phyloP scores from a whole-genome alignment of 441 rosid species.

The Arabidopsis lyrata region DNA sequence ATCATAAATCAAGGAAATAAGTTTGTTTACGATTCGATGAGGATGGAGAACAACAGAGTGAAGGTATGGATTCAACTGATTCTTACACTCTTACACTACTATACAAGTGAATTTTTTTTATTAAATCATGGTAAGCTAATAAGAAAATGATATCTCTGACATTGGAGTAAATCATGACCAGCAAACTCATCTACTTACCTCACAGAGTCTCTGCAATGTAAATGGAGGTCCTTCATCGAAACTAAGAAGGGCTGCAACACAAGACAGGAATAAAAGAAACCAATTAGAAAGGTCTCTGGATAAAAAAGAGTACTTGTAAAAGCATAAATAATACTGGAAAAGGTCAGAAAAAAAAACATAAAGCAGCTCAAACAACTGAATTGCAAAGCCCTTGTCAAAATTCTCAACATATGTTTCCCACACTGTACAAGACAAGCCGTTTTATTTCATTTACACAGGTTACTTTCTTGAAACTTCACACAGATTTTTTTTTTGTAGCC shows the following conservation, averaged over 20 bases:
- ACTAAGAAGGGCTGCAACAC: slow-evolving; percentile 68
- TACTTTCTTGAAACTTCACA: too few relatives aligned
- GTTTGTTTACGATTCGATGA: slow-evolving; percentile 8
- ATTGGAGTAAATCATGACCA: background rate
- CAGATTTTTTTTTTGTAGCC: background rate
- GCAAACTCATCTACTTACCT: slow-evolving; percentile 55
- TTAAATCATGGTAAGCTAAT: slow-evolving; percentile 2
- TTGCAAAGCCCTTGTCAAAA: background rate
- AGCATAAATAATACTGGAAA: background rate
- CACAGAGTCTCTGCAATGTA: slow-evolving; percentile 92
- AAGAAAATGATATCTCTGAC: background rate
- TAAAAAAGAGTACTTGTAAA: background rate
- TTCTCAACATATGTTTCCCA: slow-evolving; percentile 21
- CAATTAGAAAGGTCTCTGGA: slow-evolving; percentile 9
- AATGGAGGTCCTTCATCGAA: slow-evolving; percentile 94
- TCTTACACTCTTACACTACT: slow-evolving; percentile 2
- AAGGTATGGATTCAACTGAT: background rate
- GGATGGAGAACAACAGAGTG: slow-evolving; percentile 12
- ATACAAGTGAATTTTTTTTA: background rate
- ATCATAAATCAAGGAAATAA: slow-evolving; percentile 5
- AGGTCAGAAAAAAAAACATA: background rate
- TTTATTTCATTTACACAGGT: background rate
- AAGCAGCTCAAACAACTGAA: slow-evolving; percentile 10
- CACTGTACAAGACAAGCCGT: slow-evolving; percentile 1
- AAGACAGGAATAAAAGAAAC: slow-evolving; percentile 21